Base-by-base conservation (phyloP, 805 yeast species). In the Brettanomyces bruxellensis region DNA sequence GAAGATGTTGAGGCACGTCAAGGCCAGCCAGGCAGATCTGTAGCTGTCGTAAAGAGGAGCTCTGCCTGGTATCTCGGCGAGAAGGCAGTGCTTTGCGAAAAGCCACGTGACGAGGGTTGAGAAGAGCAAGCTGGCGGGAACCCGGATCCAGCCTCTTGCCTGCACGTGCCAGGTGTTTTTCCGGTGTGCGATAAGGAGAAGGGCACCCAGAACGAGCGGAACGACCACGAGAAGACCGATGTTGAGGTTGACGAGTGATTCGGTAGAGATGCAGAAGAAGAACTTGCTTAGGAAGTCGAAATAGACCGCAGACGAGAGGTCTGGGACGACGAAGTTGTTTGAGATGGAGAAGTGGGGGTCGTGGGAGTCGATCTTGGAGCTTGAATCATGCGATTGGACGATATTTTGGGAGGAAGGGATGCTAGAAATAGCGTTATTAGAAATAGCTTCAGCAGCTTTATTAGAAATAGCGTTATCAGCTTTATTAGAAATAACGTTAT, bases 241-340 rank as follows among this genome's bases (percentile, higher is more conserved):
- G 59, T 85, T 83, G 45, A 74, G 48, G n/a, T 68, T 57, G 41
- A 76, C 71, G 23, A 86, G 55, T 5, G 60, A 58, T 14, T 74
- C 68, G 7, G 79, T 62, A 6, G 89, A 77, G 23, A 76, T 46
- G n/a, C 68, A 64, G 45, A 81, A 65, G 55, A 84, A 79, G 48
- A 65, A 70, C n/a, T 55, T 52, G 34, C 88, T 88, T 14, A 79
- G 57, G 28, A 86, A 55, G 56, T 86, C 89, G 52, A 83, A 28
- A 28, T 28, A 6, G 32, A 6, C 32, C 32, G 32, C 7, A 28
- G 11, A 3, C 32, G 9, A 7, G 32, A 28, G 11, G 32, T 28
- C 32, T 9, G 32, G 32, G 32, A 9, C 11, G 32, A 6, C 11
- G 9, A 7, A 6, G 32, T 28, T 28, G 32, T 28, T 9, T 7